Percentiles rank a stretch among this genome's conserved stretches.
phyloP scores from a whole-genome alignment of 495 filamentous ascomycete genomes.

The Lepidopterella palustris region DNA sequence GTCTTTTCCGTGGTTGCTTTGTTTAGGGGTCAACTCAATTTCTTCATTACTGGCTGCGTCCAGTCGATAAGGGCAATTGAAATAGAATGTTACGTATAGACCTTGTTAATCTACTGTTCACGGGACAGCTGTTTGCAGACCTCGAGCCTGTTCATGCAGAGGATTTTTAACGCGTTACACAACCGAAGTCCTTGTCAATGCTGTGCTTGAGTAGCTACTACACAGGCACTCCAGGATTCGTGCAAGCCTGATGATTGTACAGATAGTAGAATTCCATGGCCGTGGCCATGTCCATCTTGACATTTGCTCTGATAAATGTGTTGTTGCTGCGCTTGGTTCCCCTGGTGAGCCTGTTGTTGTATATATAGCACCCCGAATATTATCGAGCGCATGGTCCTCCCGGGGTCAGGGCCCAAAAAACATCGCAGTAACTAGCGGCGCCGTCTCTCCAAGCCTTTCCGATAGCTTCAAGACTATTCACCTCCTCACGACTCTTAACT shows the following conservation, averaged over 20 bases:
- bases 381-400: conserved; percentile 14
- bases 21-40: too few species aligned
- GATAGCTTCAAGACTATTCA: conserved; percentile 10
- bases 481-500: conserved; percentile 3
- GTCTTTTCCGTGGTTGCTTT: too few species aligned
- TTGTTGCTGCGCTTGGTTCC: conserved; percentile 6
- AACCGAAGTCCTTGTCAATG: not conserved
- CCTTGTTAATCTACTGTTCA: too few species aligned
- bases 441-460: conserved; percentile 9
- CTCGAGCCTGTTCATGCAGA: not conserved
- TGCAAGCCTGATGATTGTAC: not conserved
- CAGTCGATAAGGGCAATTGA: too few species aligned
- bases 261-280: too few species aligned
- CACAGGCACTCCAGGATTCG: not conserved
- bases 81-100: too few species aligned
- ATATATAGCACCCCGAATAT: conserved; percentile 10
- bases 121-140: too few species aligned
- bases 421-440: conserved; percentile 24
- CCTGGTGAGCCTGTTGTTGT: conserved; percentile 25
- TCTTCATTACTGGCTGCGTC: too few species aligned
- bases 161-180: not conserved
- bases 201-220: not conserved
- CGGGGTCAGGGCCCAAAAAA: conserved; percentile 18
- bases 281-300: too few species aligned
- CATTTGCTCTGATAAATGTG: not conserved